Percentiles rank a stretch among this genome's conserved stretches.
Evolutionary conservation across 164 flowering plant genomes (phyloP).

Genomic region (Nymphaea thermarum): DNA sequence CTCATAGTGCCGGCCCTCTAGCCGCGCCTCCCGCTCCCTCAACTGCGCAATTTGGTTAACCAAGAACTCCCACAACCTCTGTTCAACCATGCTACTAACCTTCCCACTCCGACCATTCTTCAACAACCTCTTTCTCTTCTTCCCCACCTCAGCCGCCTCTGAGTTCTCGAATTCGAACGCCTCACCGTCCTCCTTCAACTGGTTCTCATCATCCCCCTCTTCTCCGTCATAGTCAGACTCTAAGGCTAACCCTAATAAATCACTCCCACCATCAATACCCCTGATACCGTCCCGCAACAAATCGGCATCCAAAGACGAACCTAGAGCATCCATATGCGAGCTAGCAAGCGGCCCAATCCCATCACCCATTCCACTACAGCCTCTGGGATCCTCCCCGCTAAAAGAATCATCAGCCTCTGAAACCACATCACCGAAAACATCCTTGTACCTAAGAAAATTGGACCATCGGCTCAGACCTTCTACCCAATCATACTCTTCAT

Average conservation of each 20-base stretch:
- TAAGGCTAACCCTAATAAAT: constrained; percentile 35
- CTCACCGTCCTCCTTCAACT: constrained; percentile 39
- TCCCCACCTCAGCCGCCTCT: constrained; percentile 30
- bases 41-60: constrained; percentile 42
- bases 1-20: constrained; percentile 47
- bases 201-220: constrained; percentile 28
- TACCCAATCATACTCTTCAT: constrained; percentile 70
- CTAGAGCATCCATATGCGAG: constrained; percentile 29
- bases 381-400: constrained; percentile 7
- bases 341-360: constrained; percentile 22
- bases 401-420: constrained; percentile 14
- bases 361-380: constrained; percentile 16
- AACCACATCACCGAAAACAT: constrained; percentile 75
- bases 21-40: constrained; percentile 53
- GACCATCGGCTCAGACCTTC: constrained; percentile 82
- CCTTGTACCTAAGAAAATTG: constrained; percentile 74
- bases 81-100: not conserved
- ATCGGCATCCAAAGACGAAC: constrained; percentile 16
- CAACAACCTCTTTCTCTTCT: constrained; percentile 34
- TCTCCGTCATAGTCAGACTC: constrained; percentile 66
- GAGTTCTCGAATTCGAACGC: constrained; percentile 44
- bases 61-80: constrained; percentile 32
- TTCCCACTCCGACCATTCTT: constrained; percentile 34
- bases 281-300: constrained; percentile 16
- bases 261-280: constrained; percentile 30